phyloP scores from a whole-genome alignment of 352 stramenopile genomes.

The Pythium phragmiticola region DNA sequence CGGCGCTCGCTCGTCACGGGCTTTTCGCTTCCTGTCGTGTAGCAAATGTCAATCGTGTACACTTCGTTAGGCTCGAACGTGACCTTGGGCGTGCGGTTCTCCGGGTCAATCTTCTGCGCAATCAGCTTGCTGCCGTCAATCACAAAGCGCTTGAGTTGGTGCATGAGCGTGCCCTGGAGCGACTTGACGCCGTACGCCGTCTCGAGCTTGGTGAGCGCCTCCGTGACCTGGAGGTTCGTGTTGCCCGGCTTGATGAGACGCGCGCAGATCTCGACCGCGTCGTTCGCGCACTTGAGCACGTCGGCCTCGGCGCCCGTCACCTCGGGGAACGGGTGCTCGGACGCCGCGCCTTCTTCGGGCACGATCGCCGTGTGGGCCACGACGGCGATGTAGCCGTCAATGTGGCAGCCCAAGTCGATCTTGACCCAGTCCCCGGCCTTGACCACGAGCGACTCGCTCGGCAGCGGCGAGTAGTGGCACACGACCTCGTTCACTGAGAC shows the following conservation, averaged over 20 bases:
- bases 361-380: conserved; percentile 97
- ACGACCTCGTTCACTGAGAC: conserved; percentile 99
- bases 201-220: conserved; percentile 94
- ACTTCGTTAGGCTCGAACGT: conserved; percentile 98
- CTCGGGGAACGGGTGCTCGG: conserved; percentile 55
- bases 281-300: conserved; percentile 96
- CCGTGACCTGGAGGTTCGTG: conserved; percentile 95
- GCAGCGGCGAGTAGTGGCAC: conserved; percentile 97
- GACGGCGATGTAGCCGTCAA: conserved; percentile 99
- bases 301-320: conserved; percentile 86
- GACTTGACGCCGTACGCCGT: conserved; percentile 96
- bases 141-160: conserved; percentile 99
- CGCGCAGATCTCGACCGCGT: conserved; percentile 96
- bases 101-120: conserved; percentile 89
- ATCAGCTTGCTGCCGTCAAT: conserved; percentile 99
- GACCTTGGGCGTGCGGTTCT: conserved; percentile 82
- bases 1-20: conserved; percentile 86
- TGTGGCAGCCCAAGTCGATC: conserved; percentile 98
- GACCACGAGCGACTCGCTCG: conserved; percentile 75
- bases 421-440: conserved; percentile 89
- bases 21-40: conserved; percentile 98
- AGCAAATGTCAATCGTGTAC: conserved; percentile 99
- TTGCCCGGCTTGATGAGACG: conserved; percentile 97
- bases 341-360: conserved; percentile 65
- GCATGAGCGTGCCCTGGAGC: conserved; percentile 97